phyloP scores from a whole-genome alignment of 306 rosid species.

The Sophora flavescens region DNA sequence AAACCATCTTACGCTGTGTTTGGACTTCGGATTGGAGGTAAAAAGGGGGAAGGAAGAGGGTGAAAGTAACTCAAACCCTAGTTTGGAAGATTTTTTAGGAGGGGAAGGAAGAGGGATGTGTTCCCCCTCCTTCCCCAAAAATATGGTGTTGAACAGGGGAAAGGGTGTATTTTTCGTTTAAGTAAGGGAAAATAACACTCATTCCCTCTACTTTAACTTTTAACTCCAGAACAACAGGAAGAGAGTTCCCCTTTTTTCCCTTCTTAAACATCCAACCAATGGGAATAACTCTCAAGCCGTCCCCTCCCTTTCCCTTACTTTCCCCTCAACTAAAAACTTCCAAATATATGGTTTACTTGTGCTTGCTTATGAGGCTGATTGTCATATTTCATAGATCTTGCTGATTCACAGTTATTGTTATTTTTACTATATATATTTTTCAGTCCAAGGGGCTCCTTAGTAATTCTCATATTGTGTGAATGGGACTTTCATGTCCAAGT shows the following conservation, averaged over 20 bases:
- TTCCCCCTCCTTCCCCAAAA: neutral
- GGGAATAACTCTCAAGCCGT: neutral
- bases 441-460: neutral
- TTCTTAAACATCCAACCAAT: conserved; percentile 15
- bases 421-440: neutral
- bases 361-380: conserved; percentile 3
- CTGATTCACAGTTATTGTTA: conserved; percentile 31
- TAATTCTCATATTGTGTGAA: conserved; percentile 9
- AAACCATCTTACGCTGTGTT: neutral
- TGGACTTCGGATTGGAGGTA: neutral
- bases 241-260: neutral
- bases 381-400: conserved; percentile 20
- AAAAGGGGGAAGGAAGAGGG: neutral
- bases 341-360: neutral
- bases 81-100: neutral
- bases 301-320: neutral
- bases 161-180: conserved; percentile 16
- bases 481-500: conserved; percentile 3
- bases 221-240: conserved; percentile 20
- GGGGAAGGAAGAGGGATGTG: neutral
- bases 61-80: neutral
- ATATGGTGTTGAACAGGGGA: neutral
- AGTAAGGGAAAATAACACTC: neutral
- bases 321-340: conserved; percentile 5
- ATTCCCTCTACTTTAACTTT: neutral